Evolutionary conservation across 148 eudicot species (phyloP).

Genomic region (Chenopodium formosanum): DNA sequence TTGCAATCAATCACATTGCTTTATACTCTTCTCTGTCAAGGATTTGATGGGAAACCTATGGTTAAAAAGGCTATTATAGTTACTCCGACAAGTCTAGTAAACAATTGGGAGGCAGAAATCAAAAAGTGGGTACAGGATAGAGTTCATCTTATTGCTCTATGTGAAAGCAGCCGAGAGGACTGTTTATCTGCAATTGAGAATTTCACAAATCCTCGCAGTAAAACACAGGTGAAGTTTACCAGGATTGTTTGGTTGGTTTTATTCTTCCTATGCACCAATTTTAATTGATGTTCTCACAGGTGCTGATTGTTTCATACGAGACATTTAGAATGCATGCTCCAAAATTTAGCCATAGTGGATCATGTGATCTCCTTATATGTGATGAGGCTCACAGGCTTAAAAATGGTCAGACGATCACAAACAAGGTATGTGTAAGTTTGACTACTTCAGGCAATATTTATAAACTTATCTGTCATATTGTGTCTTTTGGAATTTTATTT

Average conservation of each 20-base stretch:
- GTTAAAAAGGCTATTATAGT: constrained; percentile 92
- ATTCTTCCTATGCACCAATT: constrained; percentile 20
- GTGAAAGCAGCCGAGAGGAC: constrained; percentile 92
- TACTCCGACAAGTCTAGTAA: constrained; percentile 96
- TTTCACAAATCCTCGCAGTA: constrained; percentile 58
- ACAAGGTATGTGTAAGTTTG: constrained; percentile 47
- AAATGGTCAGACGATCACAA: constrained; percentile 93
- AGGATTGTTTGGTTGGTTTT: constrained; percentile 13
- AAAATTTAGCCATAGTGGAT: constrained; percentile 67
- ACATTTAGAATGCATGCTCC: constrained; percentile 91
- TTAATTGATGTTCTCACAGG: constrained; percentile 45
- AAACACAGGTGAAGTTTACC: constrained; percentile 53
- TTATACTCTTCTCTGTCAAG: constrained; percentile 89
- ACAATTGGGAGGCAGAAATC: constrained; percentile 99
- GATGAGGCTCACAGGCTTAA: constrained; percentile 99
- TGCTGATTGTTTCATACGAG: constrained; percentile 93
- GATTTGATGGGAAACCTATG: constrained; percentile 93
- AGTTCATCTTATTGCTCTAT: constrained; percentile 82
- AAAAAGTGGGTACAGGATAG: constrained; percentile 91
- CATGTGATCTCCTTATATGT: constrained; percentile 94
- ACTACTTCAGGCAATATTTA: background rate
- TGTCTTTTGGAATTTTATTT: background rate
- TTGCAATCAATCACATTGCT: constrained; percentile 94
- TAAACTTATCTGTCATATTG: background rate
- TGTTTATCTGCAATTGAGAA: constrained; percentile 71